Base-by-base conservation (phyloP, 306 rosid genomes). In the Begonia masoniana region DNA sequence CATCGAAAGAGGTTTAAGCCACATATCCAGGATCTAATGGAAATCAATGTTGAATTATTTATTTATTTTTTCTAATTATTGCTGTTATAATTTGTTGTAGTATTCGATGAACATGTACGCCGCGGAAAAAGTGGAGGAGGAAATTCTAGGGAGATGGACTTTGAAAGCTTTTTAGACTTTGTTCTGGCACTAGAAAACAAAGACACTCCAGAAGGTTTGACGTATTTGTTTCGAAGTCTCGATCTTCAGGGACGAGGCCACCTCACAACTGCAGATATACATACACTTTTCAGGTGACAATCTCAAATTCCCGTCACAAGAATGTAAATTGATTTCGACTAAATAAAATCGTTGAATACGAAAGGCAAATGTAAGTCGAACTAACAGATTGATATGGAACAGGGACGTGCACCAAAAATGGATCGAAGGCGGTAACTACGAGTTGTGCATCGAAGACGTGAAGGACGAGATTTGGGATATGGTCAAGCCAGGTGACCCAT, bases 401-500 rank as follows among this genome's bases (percentile, higher is more conserved):
- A 91, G 96, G 71, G 99, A 91, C 63, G 99, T 91, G 43, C 96
- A 91, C 62, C 96, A 91, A 60, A 86, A 86, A 68, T 91, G 99
- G 99, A 91, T 86, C 4, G 99, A 91, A 51, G 99, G 99, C 35
- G 99, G 99, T 55, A 91, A 86, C 92, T 91, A 91, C 26, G 99
- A 91, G 54, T 75, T 91, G 59, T 91, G 99, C 59, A 91, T 91
- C 3, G 99, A 91, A 71, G 99, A 91, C 64, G 99, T 91, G 10
- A 76, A 96, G 66, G 99, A 91, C 50, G 99, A 91, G 81, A 81
- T 91, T 39, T 91, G 99, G 99, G 99, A 91, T 59, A 91, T 91
- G 99, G 99, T 91, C 15, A 86, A 91, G 82, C 96, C 99, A 15
- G 80, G 41, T 2, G 94, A 91, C 66, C 83, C 85, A 7, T 79